A percentile compares a stretch with the other conserved stretches of the same genome.
phyloP scores from a whole-genome alignment of 2,329 filamentous ascomycete species.

The Colletotrichum kahawae region DNA sequence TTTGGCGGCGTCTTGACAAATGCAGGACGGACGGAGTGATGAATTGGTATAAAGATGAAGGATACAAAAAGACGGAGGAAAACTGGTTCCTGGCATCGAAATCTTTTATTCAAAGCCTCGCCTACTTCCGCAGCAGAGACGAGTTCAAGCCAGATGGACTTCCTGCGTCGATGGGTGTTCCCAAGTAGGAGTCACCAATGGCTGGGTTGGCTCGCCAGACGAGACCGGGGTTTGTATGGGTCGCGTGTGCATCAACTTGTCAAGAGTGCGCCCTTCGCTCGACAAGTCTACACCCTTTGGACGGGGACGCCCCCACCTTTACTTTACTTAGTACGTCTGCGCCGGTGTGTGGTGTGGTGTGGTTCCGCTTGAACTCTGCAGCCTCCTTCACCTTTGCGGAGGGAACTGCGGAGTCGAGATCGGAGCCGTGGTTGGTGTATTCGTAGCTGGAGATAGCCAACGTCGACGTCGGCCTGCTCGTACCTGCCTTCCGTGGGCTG shows the following conservation, averaged over 20 bases:
- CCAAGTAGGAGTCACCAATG: constrained; percentile 17
- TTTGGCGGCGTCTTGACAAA: constrained; percentile 1
- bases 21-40: constrained; percentile 2
- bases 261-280: constrained; percentile 19
- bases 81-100: not conserved
- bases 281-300: constrained; percentile 19
- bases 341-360: not conserved
- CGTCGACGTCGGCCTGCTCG: not conserved
- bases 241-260: constrained; percentile 20
- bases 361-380: not conserved
- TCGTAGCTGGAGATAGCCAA: not conserved
- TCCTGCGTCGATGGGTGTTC: not conserved
- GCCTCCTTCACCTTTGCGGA: not conserved
- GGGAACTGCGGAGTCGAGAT: constrained; percentile 3
- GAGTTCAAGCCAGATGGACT: constrained; percentile 11
- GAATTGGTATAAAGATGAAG: constrained; percentile 19
- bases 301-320: constrained; percentile 13
- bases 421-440: not conserved
- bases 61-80: not conserved
- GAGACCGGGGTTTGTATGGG: constrained; percentile 17
- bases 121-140: not conserved
- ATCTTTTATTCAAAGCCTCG: constrained; percentile 18
- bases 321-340: not conserved
- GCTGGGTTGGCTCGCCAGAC: constrained; percentile 16
- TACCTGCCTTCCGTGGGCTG: not conserved